These are phyloP conservation scores for Athelia sp. DNA, from an alignment of 1,284 basidiomycete species.

Conservation along the genomic window DNA sequence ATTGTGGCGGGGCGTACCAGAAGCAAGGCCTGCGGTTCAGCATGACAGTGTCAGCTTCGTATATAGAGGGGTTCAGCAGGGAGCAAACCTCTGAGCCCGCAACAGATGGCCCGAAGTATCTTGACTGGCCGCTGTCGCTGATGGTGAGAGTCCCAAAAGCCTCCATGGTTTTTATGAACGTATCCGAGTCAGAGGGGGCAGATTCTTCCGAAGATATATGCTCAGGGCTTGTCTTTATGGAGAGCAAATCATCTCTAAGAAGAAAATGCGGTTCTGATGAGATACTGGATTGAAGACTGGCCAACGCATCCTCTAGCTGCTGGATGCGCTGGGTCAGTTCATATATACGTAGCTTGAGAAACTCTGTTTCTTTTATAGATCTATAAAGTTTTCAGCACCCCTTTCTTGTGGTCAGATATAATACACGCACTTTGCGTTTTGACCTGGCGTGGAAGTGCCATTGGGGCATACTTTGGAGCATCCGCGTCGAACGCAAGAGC, in stretches of 20 bases:
- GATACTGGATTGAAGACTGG: slow-evolving; percentile 54
- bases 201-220: slow-evolving; percentile 23
- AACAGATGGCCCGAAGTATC: slow-evolving; percentile 66
- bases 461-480: slow-evolving; percentile 53
- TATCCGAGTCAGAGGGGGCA: slow-evolving; percentile 17
- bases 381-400: slow-evolving; percentile 22
- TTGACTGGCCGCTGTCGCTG: slow-evolving; percentile 42
- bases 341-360: slow-evolving; percentile 61
- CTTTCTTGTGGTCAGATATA: neutral
- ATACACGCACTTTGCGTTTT: slow-evolving; percentile 42
- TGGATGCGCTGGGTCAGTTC: slow-evolving; percentile 73
- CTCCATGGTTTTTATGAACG: slow-evolving; percentile 28
- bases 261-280: slow-evolving; percentile 60
- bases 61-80: too few relatives aligned
- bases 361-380: slow-evolving; percentile 66
- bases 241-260: slow-evolving; percentile 54
- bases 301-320: slow-evolving; percentile 63
- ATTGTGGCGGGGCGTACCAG: slow-evolving; percentile 1
- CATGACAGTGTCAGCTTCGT: too few relatives aligned
- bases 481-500: slow-evolving; percentile 37
- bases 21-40: slow-evolving; percentile 18
- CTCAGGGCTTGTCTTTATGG: slow-evolving; percentile 49
- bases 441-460: slow-evolving; percentile 53
- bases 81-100: slow-evolving; percentile 31
- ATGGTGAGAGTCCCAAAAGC: slow-evolving; percentile 58